Conservation (phyloP, 192 early-diverging fungal genomes). For the Linnemannia schmuckeri region DNA sequence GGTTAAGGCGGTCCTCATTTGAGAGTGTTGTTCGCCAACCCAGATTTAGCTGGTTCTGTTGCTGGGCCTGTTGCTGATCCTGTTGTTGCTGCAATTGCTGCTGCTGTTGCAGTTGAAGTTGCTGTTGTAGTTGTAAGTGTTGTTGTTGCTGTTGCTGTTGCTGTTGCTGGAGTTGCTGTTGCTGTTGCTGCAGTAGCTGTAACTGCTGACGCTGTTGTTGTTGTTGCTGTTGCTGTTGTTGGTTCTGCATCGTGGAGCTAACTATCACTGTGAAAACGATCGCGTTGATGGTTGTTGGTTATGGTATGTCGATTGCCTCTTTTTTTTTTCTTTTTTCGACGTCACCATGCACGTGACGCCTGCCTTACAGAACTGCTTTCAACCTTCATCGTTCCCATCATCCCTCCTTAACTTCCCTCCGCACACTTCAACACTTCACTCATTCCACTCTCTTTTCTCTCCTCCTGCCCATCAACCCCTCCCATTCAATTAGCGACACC, state of each 20-base stretch:
- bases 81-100: conserved; percentile 14
- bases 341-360: neutral
- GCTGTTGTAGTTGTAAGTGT: conserved; percentile 12
- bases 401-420: neutral
- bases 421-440: neutral
- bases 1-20: conserved; percentile 26
- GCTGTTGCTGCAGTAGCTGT: conserved; percentile 2
- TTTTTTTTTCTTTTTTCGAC: too few relatives aligned
- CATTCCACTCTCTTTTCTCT: neutral
- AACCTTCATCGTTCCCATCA: neutral
- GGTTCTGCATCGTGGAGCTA: neutral
- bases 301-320: neutral
- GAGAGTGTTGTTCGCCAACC: conserved; percentile 24
- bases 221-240: conserved; percentile 17
- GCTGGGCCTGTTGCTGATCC: conserved; percentile 24
- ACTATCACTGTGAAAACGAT: conserved; percentile 8
- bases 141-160: conserved; percentile 10
- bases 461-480: neutral
- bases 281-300: neutral
- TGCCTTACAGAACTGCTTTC: neutral
- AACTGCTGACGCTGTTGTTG: conserved; percentile 19
- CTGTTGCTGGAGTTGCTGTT: conserved; percentile 29
- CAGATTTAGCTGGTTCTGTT: conserved; percentile 10
- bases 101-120: conserved; percentile 25
- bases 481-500: neutral